Base-by-base conservation (phyloP, 2,329 filamentous ascomycete species). In the Sporothrix inflata region DNA sequence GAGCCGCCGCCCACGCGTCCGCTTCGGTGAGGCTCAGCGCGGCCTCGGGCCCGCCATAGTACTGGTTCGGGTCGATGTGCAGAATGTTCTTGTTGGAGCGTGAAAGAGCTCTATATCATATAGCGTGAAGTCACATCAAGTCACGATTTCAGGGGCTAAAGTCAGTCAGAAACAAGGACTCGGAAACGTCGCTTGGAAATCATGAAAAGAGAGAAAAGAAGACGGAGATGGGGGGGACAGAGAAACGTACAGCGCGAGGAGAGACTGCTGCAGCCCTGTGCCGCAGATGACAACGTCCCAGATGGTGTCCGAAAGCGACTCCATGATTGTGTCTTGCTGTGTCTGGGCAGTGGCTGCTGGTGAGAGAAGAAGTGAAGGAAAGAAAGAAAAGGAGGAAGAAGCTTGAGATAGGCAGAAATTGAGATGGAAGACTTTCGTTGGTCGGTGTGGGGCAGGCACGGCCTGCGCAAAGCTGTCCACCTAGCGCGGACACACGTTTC, bases 41-140 rank as follows among this genome's bases (percentile, higher is more conserved):
- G 74, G 95, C 94, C 79, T 97, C 94, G 51, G 90, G 81, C 70
- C 92, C 92, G 77, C 95, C 95, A 83, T 98, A 98, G 82, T 93
- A 97, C 74, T 90, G 86, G 83, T 97, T 94, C 75, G 88, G 87
- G 80, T 98, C 95, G 79, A 98, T 85, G 80, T 98, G 95, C 73
- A 98, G 88, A 76, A 98, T 89, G 78, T 93, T 96, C 85, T 97
- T 97, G 79, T 90, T 91, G 74, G 94, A 97, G 79, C 94, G 91
- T 76, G 95, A 98, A 77, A 98, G 87, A 78, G 95, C 92, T 87
- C 95, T 98, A 87, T 30, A 34, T 63, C 9, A 40, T 60, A 24
- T 21, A n/a, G n/a, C 4, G 11, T 2, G n/a, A 14, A 6, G 40
- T 14, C 30, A 51, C n/a, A n/a, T 12, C 27, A 73, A 30, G 57